Evolutionary conservation across 345 rosid species (phyloP).

Genomic region (Corymbia maculata): DNA sequence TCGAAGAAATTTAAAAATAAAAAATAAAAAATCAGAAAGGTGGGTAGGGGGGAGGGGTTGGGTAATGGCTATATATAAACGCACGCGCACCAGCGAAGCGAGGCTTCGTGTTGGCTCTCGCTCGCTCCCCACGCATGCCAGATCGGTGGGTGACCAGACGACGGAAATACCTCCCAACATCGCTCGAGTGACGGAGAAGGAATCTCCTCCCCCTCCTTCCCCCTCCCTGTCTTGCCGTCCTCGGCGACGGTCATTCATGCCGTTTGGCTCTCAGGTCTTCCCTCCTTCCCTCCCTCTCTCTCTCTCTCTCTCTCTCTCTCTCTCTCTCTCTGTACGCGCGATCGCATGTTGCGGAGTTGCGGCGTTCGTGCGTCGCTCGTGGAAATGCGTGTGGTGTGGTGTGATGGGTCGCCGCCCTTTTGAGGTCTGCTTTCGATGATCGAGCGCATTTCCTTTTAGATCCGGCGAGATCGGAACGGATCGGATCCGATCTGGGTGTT

Average conservation of each 20-base stretch:
- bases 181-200: constrained; percentile 3
- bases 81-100: neutral
- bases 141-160: neutral
- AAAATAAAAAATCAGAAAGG: neutral
- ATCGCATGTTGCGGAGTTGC: neutral
- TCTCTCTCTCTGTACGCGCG: neutral
- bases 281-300: neutral
- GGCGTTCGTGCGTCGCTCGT: neutral
- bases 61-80: neutral
- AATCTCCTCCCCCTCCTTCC: neutral
- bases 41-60: neutral
- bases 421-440: neutral
- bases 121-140: neutral
- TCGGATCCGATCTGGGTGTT: constrained; percentile 4
- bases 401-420: neutral
- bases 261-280: constrained; percentile 55
- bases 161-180: neutral
- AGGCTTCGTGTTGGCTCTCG: neutral
- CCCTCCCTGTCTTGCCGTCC: constrained; percentile 61
- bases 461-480: neutral
- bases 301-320: neutral
- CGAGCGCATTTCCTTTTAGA: neutral
- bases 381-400: neutral
- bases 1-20: rapidly evolving
- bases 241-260: constrained; percentile 72